phyloP scores from a whole-genome alignment of 108 stramenopile species.

The Skeletonema menzelii region DNA sequence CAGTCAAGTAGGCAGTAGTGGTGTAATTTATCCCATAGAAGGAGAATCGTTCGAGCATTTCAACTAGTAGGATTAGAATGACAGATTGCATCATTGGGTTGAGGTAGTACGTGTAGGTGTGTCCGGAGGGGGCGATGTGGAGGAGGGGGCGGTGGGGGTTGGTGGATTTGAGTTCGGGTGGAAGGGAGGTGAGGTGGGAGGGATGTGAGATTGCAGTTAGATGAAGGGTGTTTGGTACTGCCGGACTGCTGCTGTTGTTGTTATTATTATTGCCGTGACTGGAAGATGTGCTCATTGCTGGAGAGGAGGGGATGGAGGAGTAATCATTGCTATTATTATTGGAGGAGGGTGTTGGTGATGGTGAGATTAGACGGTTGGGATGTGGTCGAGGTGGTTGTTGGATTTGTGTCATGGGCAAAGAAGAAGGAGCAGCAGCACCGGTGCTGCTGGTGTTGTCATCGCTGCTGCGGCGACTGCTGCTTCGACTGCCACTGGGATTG shows the following conservation, averaged over 20 bases:
- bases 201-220: slow-evolving; percentile 29
- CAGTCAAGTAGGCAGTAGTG: slow-evolving; percentile 79
- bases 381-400: slow-evolving; percentile 3
- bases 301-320: not conserved
- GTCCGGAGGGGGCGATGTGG: slow-evolving; percentile 56
- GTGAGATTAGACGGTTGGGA: slow-evolving; percentile 21
- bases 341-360: not conserved
- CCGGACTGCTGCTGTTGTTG: not conserved
- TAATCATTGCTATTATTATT: not conserved
- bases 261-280: not conserved
- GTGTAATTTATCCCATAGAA: slow-evolving; percentile 89
- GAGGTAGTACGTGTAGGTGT: slow-evolving; percentile 58
- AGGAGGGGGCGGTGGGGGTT: slow-evolving; percentile 44
- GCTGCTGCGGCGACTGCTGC: not conserved
- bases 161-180: slow-evolving; percentile 15
- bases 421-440: too few relatives aligned
- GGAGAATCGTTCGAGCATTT: slow-evolving; percentile 81
- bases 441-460: not conserved
- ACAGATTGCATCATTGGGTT: slow-evolving; percentile 72
- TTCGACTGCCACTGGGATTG: not conserved
- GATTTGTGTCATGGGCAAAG: not conserved
- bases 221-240: slow-evolving; percentile 7
- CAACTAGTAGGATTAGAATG: slow-evolving; percentile 75
- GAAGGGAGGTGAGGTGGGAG: slow-evolving; percentile 20
- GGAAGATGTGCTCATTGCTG: not conserved